These are phyloP conservation scores for Phytophthora tentaculata DNA, from an alignment of 352 stramenopile genomes.

Conservation along the genomic window DNA sequence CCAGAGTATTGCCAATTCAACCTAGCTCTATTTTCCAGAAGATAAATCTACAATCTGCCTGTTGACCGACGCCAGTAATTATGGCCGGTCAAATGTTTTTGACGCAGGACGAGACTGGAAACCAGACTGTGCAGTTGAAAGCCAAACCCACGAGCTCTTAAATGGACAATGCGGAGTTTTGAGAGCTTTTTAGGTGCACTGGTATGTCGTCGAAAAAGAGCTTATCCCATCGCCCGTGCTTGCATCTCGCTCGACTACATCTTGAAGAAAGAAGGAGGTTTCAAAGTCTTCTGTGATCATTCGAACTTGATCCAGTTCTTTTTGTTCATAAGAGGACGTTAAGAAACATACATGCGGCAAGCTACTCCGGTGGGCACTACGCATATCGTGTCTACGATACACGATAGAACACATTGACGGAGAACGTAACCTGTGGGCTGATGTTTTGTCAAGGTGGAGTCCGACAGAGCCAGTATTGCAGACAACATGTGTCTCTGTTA, in stretches of 20 bases:
- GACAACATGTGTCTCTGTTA: too few species aligned
- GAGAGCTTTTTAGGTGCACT: not conserved
- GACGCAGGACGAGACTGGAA: conserved; percentile 18
- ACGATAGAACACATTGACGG: not conserved
- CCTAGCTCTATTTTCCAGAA: conserved; percentile 8
- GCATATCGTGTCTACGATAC: conserved; percentile 1
- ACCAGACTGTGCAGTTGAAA: not conserved
- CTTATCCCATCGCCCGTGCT: conserved; percentile 1
- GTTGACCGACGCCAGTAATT: conserved; percentile 17
- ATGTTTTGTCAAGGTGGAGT: not conserved
- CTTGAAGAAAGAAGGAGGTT: not conserved
- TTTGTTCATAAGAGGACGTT: not conserved
- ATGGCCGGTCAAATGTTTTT: conserved; percentile 7
- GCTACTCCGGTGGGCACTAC: not conserved
- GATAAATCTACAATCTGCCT: conserved; percentile 3
- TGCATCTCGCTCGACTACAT: conserved; percentile 7
- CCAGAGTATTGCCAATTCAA: conserved; percentile 3
- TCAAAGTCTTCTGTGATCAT: conserved; percentile 3
- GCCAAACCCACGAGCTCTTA: too few species aligned
- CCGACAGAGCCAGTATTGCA: too few species aligned
- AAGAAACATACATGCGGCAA: not conserved
- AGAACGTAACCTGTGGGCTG: not conserved
- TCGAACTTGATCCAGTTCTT: conserved; percentile 3
- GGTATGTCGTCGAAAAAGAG: conserved; percentile 22
- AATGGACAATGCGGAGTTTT: too few species aligned